Evolutionary conservation across 148 eudicot genomes (phyloP).

Genomic region (Heliosperma pusillum): DNA sequence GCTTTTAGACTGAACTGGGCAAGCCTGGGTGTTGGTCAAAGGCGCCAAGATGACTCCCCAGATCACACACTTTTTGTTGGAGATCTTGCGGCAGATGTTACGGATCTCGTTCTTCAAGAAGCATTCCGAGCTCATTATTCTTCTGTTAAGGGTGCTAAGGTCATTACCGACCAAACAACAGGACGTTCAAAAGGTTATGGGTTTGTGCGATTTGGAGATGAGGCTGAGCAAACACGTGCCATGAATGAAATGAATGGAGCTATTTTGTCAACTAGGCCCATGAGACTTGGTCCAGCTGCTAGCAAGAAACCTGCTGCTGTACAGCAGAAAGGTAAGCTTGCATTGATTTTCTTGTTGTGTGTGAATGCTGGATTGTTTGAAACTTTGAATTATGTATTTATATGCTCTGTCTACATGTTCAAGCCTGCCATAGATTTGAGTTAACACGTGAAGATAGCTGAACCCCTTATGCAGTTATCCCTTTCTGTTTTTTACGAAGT

Average conservation of each 20-base stretch:
- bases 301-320: constrained; percentile 57
- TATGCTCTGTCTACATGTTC: constrained; percentile 29
- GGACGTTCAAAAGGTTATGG: constrained; percentile 97
- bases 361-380: constrained; percentile 19
- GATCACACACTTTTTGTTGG: constrained; percentile 93
- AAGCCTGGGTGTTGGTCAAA: constrained; percentile 81
- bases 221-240: constrained; percentile 79
- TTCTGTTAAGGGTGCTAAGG: constrained; percentile 90
- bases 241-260: constrained; percentile 96
- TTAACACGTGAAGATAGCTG: constrained; percentile 36
- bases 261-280: constrained; percentile 71
- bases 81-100: constrained; percentile 86
- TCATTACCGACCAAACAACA: constrained; percentile 74
- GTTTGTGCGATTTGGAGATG: constrained; percentile 92
- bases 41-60: constrained; percentile 66
- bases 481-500: constrained; percentile 23
- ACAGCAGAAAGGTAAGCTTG: constrained; percentile 67
- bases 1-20: constrained; percentile 90
- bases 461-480: constrained; percentile 20
- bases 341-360: constrained; percentile 16
- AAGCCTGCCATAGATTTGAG: constrained; percentile 29
- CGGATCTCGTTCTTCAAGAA: constrained; percentile 78
- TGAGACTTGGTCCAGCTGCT: constrained; percentile 95
- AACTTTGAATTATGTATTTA: constrained; percentile 27
- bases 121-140: constrained; percentile 68